Evolutionary conservation across 306 rosid genomes (phyloP), one percentile per base, ranked within the genome.

Genomic region (Inga laurina): DNA sequence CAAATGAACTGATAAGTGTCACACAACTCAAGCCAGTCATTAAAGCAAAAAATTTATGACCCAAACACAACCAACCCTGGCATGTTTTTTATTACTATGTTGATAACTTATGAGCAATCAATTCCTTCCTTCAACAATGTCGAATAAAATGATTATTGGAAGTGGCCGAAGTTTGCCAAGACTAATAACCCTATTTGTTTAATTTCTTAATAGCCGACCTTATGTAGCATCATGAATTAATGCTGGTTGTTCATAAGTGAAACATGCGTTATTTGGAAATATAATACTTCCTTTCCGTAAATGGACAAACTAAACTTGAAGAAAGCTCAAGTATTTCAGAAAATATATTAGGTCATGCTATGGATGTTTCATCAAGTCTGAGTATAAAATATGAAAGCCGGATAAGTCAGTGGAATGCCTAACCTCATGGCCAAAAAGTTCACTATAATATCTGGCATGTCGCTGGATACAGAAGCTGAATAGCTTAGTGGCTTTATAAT

Each of bases 391-490:
- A 66, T 14, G 13, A 79, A 85, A 56, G 19, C 45, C 54, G 64
- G 37, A 69, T 67, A 24, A 49, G 3, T 49, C 24, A 78, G 66
- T 64, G 57, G 81, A 49, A 80, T 48, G 80, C 86, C 94, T 77
- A 79, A 95, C 98, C 97, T 93, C 89, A 79, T 35, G 74, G 88
- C 98, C 83, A 80, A 62, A 70, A 93, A 95, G 79, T 90, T 88
- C 19, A 93, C 92, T 48, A 41, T 51, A 66, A 85, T 90, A 81
- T 95, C 97, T 80, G 85, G 90, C 64, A 72, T 13, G 71, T 77
- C 83, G 52, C 86, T 86, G 44, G 89, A 49, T 77, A 84, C 85
- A 7, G 92, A 74, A 79, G 94, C 84, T 79, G 93, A 78, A 85
- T 82, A 93, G 52, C 92, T 92, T 41, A 93, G 82, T 30, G 98